A percentile compares a stretch with the other conserved stretches of the same genome.
phyloP scores from a whole-genome alignment of 2,329 filamentous ascomycete species.

The Paracamarosporium sp. region DNA sequence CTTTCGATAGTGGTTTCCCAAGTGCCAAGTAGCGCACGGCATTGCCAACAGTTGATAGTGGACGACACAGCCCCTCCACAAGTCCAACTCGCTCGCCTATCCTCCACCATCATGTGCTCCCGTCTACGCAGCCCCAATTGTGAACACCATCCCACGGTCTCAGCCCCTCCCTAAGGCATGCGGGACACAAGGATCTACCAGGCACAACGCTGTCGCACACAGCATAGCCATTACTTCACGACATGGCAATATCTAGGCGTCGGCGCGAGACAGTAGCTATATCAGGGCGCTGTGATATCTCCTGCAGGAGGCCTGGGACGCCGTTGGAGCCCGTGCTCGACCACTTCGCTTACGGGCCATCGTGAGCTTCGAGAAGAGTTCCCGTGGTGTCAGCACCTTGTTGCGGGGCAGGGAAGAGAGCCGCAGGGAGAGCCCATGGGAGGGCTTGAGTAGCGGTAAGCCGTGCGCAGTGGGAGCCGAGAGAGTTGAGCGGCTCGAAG shows the following conservation, averaged over 20 bases:
- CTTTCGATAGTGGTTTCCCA: background rate
- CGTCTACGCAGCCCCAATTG: background rate
- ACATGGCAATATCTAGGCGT: background rate
- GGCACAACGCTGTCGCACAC: background rate
- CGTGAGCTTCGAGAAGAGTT: background rate
- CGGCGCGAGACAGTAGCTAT: background rate
- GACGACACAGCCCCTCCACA: background rate
- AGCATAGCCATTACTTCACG: background rate
- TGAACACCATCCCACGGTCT: background rate
- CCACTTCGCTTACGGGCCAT: background rate
- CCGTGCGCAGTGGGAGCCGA: background rate
- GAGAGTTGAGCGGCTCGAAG: no score
- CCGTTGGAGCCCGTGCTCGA: no score
- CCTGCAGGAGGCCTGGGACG: background rate
- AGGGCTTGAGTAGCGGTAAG: no score
- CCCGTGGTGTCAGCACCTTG: background rate
- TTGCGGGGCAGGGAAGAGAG: background rate
- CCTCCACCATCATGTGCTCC: background rate
- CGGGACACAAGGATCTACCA: background rate
- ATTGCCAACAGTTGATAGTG: background rate
- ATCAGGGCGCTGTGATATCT: background rate
- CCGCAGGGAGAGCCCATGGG: no score
- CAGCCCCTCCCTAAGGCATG: background rate
- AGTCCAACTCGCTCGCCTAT: background rate
- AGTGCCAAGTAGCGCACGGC: background rate